Evolutionary conservation across 2,329 filamentous ascomycete genomes (phyloP), one percentile per base, ranked within the genome.

Genomic region (Aspergillus eucalypticola): DNA sequence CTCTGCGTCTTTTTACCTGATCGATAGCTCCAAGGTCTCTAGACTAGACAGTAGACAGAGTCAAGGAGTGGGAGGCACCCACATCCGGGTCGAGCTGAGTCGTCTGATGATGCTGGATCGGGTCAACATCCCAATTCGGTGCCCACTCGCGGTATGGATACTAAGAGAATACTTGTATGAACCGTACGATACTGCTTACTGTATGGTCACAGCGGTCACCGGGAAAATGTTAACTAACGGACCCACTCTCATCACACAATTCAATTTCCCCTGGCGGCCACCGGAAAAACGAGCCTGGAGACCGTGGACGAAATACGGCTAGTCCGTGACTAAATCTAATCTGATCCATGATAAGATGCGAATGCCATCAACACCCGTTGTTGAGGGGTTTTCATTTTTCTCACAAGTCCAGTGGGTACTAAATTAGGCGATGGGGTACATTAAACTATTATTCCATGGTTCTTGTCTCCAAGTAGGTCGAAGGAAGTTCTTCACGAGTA

Each of bases 291-390:
- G 27, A 23, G 32, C 32, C 19, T 21, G 41, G 41, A 44, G 21
- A 44, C 41, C 41, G 41, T 44, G 41, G 41, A 21, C 2, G 41
- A 44, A 13, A 35, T 11, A 10, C 41, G 41, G 17, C 41, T 44
- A 44, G 41, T 44, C 41, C 19, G 41, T 11, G 17, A 21, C 19
- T 19, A n/a, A 13, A 49, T 49, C 44, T 49, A 49, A 49, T 49
- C 44, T 49, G 44, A 49, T 49, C 44, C 44, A 49, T 49, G 44
- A 49, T 49, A 49, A 49, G 44, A 49, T 49, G 44, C 21, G 11
- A 35, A 35, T 35, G 11, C 32, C 32, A 35, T 35, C 32, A 35
- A 35, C 32, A 13, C 32, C 10, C 32, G 32, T 15, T 13, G 32
- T 35, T 15, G 39, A 42, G 39, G 39, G 39, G 32, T 13, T 35